phyloP scores from a whole-genome alignment of 495 filamentous ascomycete species.

The Thermothielavioides terrestris region DNA sequence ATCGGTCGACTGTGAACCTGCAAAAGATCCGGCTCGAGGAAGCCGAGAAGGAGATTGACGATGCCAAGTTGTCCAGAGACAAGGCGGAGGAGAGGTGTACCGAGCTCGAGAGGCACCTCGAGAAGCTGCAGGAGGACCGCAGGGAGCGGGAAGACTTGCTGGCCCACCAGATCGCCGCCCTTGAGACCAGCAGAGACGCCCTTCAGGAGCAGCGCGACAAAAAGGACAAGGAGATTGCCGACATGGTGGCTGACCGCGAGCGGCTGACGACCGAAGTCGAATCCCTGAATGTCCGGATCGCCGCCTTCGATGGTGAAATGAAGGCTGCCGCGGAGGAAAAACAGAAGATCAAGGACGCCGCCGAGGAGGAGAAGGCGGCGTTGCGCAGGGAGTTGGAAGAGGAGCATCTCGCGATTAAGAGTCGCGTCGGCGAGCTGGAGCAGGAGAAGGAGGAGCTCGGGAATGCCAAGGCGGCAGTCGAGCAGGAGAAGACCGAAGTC shows the following conservation, averaged over 20 bases:
- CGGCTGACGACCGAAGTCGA: constrained; percentile 15
- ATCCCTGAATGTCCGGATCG: constrained; percentile 6
- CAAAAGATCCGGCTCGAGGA: constrained; percentile 32
- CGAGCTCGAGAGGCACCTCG: constrained; percentile 28
- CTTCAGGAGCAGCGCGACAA: constrained; percentile 31
- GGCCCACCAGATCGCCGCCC: constrained; percentile 27
- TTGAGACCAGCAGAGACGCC: constrained; percentile 26
- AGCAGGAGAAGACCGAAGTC: constrained; percentile 30
- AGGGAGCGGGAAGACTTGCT: constrained; percentile 31
- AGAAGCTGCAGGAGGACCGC: constrained; percentile 26
- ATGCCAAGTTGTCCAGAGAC: constrained; percentile 24
- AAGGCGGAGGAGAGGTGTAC: constrained; percentile 24
- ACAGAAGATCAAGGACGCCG: constrained; percentile 11
- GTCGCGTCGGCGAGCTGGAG: constrained; percentile 28
- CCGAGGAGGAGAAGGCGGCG: constrained; percentile 15
- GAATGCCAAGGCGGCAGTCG: constrained; percentile 21
- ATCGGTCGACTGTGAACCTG: constrained; percentile 29
- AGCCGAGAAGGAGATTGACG: constrained; percentile 34
- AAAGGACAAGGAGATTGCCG: constrained; percentile 31
- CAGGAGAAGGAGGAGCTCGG: constrained; percentile 32
- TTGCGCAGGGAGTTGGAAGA: constrained; percentile 18
- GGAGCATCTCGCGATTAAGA: constrained; percentile 11
- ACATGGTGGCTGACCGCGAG: constrained; percentile 22
- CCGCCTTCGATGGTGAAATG: constrained; percentile 14
- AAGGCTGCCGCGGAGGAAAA: constrained; percentile 17